Conservation (phyloP, 805 yeast genomes). For the Zygoascus biomembranicola region DNA sequence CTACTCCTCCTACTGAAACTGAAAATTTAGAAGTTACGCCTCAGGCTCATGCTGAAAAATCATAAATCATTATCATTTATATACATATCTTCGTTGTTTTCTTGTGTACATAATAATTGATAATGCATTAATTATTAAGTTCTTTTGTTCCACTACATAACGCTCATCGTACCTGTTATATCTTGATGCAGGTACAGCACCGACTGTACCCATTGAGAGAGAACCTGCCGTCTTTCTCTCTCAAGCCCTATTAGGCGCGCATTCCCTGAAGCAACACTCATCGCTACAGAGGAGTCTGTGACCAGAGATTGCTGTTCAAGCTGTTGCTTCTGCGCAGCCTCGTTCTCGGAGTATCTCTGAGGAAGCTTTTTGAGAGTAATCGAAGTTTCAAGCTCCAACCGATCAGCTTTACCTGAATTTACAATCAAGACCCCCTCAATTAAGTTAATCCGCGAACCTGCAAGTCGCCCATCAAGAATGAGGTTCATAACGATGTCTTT, state of each 20-base stretch:
- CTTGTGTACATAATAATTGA: neutral
- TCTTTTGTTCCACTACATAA: no score
- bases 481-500: constrained; percentile 19
- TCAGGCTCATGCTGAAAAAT: neutral
- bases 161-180: neutral
- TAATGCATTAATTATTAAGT: neutral
- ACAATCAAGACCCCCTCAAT: constrained; percentile 3
- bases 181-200: neutral
- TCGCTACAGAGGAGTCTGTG: neutral
- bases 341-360: constrained; percentile 7
- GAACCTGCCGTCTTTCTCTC: neutral
- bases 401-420: neutral
- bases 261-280: neutral
- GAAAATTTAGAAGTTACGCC: neutral
- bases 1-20: neutral
- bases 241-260: neutral
- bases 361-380: constrained; percentile 3
- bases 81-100: neutral
- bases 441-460: constrained; percentile 23
- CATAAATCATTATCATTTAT: neutral
- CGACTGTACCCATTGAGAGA: neutral
- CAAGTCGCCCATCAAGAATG: constrained; percentile 24
- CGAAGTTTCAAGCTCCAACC: neutral
- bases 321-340: constrained; percentile 3
- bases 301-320: constrained; percentile 11